Conservation (phyloP, 345 rosid species). For the Syzygium grande region DNA sequence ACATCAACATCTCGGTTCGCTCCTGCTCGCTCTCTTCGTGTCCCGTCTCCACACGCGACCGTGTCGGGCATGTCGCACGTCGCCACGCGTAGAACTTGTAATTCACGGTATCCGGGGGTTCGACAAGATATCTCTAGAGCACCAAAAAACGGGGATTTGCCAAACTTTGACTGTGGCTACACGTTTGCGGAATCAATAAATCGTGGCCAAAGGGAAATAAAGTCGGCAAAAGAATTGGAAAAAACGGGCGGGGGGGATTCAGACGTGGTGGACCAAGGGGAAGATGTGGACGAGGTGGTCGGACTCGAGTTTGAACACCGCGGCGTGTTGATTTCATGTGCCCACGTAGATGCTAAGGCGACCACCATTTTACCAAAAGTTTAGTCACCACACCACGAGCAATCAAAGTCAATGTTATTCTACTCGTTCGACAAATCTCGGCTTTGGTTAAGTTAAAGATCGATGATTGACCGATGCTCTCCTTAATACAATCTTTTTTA, state of each 20-base stretch:
- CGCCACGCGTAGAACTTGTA: not conserved
- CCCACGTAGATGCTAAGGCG: not conserved
- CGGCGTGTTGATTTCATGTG: not conserved
- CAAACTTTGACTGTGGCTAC: not conserved
- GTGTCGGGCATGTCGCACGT: not conserved
- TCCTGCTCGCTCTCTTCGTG: not conserved
- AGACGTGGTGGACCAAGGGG: not conserved
- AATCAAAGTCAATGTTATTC: not conserved
- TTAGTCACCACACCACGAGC: not conserved
- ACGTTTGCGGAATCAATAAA: not conserved
- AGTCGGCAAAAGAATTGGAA: not conserved
- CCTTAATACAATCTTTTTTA: not conserved
- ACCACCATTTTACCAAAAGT: not conserved
- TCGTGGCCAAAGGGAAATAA: not conserved
- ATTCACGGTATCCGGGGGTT: not conserved
- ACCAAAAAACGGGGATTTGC: not conserved
- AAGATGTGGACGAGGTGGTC: not conserved
- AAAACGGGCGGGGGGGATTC: not conserved
- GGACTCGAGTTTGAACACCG: not conserved
- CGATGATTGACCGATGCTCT: not conserved
- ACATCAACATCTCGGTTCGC: not conserved
- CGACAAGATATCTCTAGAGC: not conserved
- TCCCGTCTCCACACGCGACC: not conserved
- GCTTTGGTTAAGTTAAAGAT: not conserved
- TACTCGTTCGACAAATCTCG: not conserved